A percentile compares a stretch with the other conserved stretches of the same genome.
phyloP scores from a whole-genome alignment of 2,329 filamentous ascomycete genomes.

The Ophiobolus disseminans region DNA sequence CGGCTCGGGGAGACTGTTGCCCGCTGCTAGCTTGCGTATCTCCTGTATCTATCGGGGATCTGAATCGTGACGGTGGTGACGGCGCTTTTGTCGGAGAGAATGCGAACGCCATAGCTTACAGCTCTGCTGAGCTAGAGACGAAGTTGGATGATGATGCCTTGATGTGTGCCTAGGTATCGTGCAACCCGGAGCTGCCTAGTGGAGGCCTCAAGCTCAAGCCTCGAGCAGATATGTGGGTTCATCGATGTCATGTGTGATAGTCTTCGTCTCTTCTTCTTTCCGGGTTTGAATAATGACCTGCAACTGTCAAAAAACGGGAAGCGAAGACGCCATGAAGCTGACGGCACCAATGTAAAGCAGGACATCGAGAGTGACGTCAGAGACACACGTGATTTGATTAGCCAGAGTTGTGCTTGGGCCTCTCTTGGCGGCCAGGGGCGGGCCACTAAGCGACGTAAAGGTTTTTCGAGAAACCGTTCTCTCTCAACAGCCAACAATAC shows the following conservation, averaged over 20 bases:
- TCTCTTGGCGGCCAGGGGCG: neutral
- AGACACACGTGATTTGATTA: too few species aligned
- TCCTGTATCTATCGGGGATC: neutral
- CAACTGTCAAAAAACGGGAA: neutral
- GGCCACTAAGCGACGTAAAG: neutral
- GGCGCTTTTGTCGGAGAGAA: too few species aligned
- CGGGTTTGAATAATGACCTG: neutral
- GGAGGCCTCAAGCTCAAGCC: neutral
- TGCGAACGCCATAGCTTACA: neutral
- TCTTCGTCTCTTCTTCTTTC: neutral
- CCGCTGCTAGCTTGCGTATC: neutral
- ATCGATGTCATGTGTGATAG: neutral
- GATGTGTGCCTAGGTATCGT: neutral
- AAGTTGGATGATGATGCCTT: neutral
- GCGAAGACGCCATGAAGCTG: too few species aligned
- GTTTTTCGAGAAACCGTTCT: neutral
- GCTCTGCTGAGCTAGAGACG: neutral
- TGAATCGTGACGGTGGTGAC: neutral
- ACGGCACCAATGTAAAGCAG: too few species aligned
- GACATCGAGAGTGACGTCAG: too few species aligned
- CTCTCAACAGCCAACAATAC: too few species aligned
- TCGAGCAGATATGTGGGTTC: neutral
- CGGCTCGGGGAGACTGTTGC: neutral
- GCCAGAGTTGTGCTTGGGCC: neutral
- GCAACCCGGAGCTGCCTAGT: neutral